Evolutionary conservation across 106 monocot species (phyloP), one percentile per base, ranked within the genome.

Genomic region (Acanthochlamys bracteata): DNA sequence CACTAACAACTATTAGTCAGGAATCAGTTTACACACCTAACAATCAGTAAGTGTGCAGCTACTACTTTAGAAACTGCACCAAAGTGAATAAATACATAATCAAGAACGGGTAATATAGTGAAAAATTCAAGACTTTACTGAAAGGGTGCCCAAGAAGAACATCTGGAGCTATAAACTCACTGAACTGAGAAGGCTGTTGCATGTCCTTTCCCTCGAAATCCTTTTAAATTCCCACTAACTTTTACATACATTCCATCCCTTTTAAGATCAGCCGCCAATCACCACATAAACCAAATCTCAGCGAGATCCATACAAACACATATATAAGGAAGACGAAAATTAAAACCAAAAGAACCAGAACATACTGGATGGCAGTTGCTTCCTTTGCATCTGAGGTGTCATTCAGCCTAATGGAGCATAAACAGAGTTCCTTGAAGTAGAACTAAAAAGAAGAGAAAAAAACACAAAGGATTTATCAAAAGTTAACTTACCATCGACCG

Each of bases 241-340:
- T 71, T 74, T 11, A 81, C 74, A 78, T 82, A 86, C 68, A 78
- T 60, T 42, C 86, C 86, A 63, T 78, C 70, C 75, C 86, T 85
- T 69, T 58, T 14, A 12, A 49, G 12, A 49, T 49, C 12, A 49
- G 49, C 12, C 49, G 53, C 13, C 41, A 63, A 25, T 45, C 15
- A 61, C 26, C 25, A 55, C 68, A 67, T 7, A 52, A 20, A 27
- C 12, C 6, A 33, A 6, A 43, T 41, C 59, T 25, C 19, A 52
- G 47, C 8, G 55, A 70, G 45, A 14, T 66, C 64, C 51, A 51
- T 46, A 24, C 0, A 66, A 0, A 59, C 59, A 60, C 21, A 67
- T 3, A 33, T 33, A 1, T 21, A 53, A 41, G 0, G 20, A 59
- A 46, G 40, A n/a, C n/a, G n/a, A n/a, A 42, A 20, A 52, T 46